Percentiles rank a stretch among this genome's conserved stretches.
Evolutionary conservation across 1,284 basidiomycete species (phyloP).

Genomic region (Cerrena zonata): DNA sequence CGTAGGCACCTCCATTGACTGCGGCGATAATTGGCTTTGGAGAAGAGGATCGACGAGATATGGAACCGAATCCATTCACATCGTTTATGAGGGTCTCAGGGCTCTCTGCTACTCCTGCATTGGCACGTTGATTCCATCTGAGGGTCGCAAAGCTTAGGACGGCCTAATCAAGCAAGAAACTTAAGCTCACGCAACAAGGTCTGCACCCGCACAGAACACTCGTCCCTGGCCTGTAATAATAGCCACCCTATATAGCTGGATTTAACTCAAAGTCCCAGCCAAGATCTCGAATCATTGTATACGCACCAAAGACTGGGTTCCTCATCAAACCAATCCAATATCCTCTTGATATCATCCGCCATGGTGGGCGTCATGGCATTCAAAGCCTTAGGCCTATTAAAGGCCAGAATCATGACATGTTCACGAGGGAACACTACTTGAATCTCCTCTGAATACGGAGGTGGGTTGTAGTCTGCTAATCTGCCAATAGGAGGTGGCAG

Average conservation of each 20-base stretch:
- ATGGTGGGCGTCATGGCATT: conserved; percentile 71
- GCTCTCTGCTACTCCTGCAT: conserved; percentile 40
- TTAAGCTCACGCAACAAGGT: conserved; percentile 58
- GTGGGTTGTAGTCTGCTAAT: conserved; percentile 25
- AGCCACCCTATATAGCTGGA: conserved; percentile 51
- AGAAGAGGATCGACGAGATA: conserved; percentile 61
- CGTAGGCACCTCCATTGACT: conserved; percentile 74
- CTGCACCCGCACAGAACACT: conserved; percentile 78
- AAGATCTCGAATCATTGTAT: background rate
- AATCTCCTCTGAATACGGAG: conserved; percentile 51
- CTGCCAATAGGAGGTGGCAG: conserved; percentile 1
- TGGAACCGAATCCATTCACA: conserved; percentile 67
- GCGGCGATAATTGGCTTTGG: conserved; percentile 80
- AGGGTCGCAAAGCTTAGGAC: conserved; percentile 3
- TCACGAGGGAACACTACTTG: conserved; percentile 54
- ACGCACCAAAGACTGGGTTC: conserved; percentile 65
- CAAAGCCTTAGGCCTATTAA: conserved; percentile 70
- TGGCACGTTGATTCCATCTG: conserved; percentile 51
- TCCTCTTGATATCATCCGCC: conserved; percentile 45
- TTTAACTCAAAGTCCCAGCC: background rate
- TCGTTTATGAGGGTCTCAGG: conserved; percentile 36
- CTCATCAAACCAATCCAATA: conserved; percentile 75
- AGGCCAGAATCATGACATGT: conserved; percentile 65
- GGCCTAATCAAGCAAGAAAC: conserved; percentile 3
- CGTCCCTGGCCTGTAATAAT: conserved; percentile 75